A percentile compares a stretch with the other conserved stretches of the same genome.
Evolutionary conservation across 164 flowering plant species (phyloP).

Genomic region (Magnolia officinalis): DNA sequence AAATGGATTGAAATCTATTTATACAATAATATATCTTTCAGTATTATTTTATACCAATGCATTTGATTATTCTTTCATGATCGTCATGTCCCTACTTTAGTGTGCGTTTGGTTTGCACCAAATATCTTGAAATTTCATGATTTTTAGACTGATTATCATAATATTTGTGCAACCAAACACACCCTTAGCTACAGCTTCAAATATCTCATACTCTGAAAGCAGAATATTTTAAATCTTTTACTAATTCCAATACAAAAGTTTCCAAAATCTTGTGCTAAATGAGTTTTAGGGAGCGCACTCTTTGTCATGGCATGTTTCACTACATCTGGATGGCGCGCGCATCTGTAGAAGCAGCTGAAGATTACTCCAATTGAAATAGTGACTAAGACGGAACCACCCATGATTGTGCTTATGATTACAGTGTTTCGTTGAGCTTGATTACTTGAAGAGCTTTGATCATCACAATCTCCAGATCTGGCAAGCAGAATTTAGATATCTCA

Average conservation of each 20-base stretch:
- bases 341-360: conserved; percentile 31
- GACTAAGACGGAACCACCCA: conserved; percentile 44
- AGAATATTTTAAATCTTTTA: neutral
- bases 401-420: conserved; percentile 37
- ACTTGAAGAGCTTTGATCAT: conserved; percentile 13
- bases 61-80: no score
- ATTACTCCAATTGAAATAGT: conserved; percentile 30
- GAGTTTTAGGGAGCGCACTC: conserved; percentile 39
- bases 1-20: no score
- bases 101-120: no score
- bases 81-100: no score
- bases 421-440: neutral
- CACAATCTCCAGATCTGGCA: conserved; percentile 53
- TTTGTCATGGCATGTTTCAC: conserved; percentile 22
- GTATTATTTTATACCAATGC: no score
- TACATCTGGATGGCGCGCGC: conserved; percentile 7
- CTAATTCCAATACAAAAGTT: neutral
- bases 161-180: neutral
- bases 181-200: neutral
- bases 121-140: neutral
- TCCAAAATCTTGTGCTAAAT: neutral
- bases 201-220: neutral
- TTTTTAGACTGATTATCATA: neutral
- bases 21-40: no score
- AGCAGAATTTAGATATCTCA: neutral